Percentiles rank a stretch among this genome's conserved stretches.
phyloP scores from a whole-genome alignment of 108 stramenopile species.

The Discostella stelligeroides region DNA sequence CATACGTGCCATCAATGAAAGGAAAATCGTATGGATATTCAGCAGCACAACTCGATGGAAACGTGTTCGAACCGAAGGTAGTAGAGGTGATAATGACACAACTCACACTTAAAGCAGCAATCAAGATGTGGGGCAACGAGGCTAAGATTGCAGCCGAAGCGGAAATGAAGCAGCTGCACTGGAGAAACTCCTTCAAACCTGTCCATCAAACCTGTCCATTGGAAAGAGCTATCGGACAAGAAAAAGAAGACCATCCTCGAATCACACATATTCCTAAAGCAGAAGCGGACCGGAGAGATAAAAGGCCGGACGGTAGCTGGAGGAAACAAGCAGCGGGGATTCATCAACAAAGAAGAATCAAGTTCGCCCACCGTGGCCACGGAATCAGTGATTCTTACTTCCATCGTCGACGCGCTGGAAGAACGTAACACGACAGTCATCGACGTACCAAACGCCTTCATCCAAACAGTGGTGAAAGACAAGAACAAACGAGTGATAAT shows the following conservation, averaged over 20 bases:
- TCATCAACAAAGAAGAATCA: neutral
- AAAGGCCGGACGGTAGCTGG: slow-evolving; percentile 3
- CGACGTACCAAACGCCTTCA: slow-evolving; percentile 20
- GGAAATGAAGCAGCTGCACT: slow-evolving; percentile 5
- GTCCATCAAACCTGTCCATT: too few relatives aligned
- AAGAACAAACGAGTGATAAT: slow-evolving; percentile 3
- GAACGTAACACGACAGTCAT: neutral
- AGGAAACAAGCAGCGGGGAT: slow-evolving; percentile 3
- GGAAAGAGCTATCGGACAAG: neutral
- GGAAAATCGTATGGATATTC: too few relatives aligned
- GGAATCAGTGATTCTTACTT: slow-evolving; percentile 13
- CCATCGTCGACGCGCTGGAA: slow-evolving; percentile 13
- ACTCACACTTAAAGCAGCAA: too few relatives aligned
- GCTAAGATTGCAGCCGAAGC: neutral
- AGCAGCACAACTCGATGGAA: too few relatives aligned
- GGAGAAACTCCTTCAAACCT: neutral
- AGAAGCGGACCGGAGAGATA: slow-evolving; percentile 4
- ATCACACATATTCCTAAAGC: neutral
- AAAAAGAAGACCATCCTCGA: neutral
- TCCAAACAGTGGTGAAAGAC: slow-evolving; percentile 14
- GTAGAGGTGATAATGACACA: too few relatives aligned
- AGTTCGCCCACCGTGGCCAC: slow-evolving; percentile 14
- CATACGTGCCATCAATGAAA: too few relatives aligned
- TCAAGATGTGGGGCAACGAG: too few relatives aligned
- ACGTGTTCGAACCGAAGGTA: too few relatives aligned